These are phyloP conservation scores for Colletotrichum sansevieriae DNA, from an alignment of 2,329 filamentous ascomycete species.

Conservation along the genomic window DNA sequence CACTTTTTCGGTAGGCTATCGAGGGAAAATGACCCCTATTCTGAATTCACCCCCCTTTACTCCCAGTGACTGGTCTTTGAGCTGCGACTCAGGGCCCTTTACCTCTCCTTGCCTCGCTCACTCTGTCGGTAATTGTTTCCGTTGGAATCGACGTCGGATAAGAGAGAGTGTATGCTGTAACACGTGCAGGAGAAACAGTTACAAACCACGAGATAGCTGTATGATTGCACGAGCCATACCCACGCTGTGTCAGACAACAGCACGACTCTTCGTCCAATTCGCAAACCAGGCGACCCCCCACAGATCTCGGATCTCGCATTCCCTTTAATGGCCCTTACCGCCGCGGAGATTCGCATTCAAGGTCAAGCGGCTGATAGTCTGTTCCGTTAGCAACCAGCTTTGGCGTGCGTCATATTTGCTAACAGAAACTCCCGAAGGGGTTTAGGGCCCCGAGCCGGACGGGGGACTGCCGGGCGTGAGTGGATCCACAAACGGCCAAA, in stretches of 20 bases:
- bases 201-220: background rate
- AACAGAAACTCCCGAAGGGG: constrained; percentile 46
- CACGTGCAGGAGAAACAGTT: background rate
- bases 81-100: background rate
- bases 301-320: constrained; percentile 14
- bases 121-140: background rate
- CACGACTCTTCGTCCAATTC: constrained; percentile 10
- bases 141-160: constrained; percentile 4
- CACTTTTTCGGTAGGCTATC: constrained; percentile 12
- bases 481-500: constrained; percentile 25
- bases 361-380: constrained; percentile 29
- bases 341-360: constrained; percentile 48
- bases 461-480: constrained; percentile 23
- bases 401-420: constrained; percentile 45
- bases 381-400: constrained; percentile 28
- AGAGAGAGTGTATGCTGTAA: background rate
- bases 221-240: background rate
- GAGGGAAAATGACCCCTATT: background rate
- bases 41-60: background rate
- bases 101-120: background rate
- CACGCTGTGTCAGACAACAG: background rate
- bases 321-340: constrained; percentile 27
- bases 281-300: background rate
- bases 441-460: constrained; percentile 37
- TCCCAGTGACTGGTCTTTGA: background rate